Evolutionary conservation across 306 rosid genomes (phyloP).

Genomic region (Prunus davidiana): DNA sequence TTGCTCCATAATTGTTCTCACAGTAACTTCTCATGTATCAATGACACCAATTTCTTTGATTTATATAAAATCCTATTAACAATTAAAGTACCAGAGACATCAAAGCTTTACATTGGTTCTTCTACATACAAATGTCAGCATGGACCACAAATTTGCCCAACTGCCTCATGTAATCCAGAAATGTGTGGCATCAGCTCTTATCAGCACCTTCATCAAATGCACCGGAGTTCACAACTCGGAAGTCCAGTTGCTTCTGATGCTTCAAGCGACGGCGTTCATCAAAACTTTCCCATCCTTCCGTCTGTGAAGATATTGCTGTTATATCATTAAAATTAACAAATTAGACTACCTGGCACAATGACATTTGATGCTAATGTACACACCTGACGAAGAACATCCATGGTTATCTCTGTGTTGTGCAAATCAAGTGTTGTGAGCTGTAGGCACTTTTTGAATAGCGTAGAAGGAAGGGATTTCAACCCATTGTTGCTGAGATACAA

Average conservation of each 20-base stretch:
- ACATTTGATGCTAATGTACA: slow-evolving; percentile 19
- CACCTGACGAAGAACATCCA: slow-evolving; percentile 81
- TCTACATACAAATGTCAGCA: neutral
- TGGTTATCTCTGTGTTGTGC: slow-evolving; percentile 84
- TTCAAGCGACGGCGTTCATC: slow-evolving; percentile 72
- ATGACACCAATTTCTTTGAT: neutral
- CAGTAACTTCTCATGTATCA: neutral
- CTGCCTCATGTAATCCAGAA: neutral
- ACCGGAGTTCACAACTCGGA: slow-evolving; percentile 61
- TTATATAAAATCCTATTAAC: neutral
- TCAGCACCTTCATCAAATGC: slow-evolving; percentile 97
- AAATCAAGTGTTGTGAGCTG: slow-evolving; percentile 76
- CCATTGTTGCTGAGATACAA: slow-evolving; percentile 71
- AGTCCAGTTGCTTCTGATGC: slow-evolving; percentile 87
- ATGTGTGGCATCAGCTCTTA: slow-evolving; percentile 40
- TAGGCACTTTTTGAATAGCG: slow-evolving; percentile 67
- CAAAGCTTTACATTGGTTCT: neutral
- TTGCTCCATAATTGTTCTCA: neutral
- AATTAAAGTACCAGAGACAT: slow-evolving; percentile 3
- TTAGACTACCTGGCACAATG: neutral
- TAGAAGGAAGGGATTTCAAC: slow-evolving; percentile 74
- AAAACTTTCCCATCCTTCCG: slow-evolving; percentile 87
- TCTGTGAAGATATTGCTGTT: slow-evolving; percentile 36
- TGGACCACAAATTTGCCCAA: slow-evolving; percentile 3
- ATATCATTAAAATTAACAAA: slow-evolving; percentile 14